Conservation (phyloP, 768 basidiomycete genomes). For the Basidioascus undulatus region DNA sequence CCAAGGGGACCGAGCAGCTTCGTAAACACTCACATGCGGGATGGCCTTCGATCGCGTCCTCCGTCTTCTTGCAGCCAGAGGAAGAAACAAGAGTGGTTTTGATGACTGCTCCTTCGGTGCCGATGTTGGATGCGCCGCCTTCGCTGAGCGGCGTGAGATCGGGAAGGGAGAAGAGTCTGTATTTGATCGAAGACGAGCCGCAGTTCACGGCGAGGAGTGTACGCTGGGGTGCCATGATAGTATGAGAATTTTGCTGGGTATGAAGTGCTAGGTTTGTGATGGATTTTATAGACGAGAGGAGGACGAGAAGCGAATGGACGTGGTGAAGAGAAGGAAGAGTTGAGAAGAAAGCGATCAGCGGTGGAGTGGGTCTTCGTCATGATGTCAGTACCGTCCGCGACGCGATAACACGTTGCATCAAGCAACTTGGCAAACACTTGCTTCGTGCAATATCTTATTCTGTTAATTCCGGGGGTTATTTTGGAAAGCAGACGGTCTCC, state of each 20-base stretch:
- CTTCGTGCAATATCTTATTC: constrained; percentile 13
- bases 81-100: too few relatives aligned
- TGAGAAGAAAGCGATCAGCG: constrained; percentile 7
- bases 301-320: too few relatives aligned
- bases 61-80: neutral
- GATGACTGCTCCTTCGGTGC: neutral
- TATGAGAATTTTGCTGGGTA: too few relatives aligned
- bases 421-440: constrained; percentile 3
- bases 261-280: too few relatives aligned
- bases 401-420: too few relatives aligned
- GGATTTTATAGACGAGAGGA: too few relatives aligned
- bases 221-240: neutral
- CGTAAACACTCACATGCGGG: too few relatives aligned
- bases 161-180: constrained; percentile 10
- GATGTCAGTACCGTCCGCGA: too few relatives aligned
- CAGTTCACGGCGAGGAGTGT: constrained; percentile 11
- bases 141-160: neutral
- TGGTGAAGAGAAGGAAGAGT: constrained; percentile 7
- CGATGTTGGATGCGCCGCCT: neutral
- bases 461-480: neutral
- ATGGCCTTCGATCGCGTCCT: too few relatives aligned
- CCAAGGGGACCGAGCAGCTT: too few relatives aligned
- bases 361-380: too few relatives aligned
- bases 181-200: constrained; percentile 15
- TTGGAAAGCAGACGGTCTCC: too few relatives aligned